These are phyloP conservation scores for Ascocoryne sarcoides DNA, from an alignment of 2,329 filamentous ascomycete genomes.

Conservation along the genomic window DNA sequence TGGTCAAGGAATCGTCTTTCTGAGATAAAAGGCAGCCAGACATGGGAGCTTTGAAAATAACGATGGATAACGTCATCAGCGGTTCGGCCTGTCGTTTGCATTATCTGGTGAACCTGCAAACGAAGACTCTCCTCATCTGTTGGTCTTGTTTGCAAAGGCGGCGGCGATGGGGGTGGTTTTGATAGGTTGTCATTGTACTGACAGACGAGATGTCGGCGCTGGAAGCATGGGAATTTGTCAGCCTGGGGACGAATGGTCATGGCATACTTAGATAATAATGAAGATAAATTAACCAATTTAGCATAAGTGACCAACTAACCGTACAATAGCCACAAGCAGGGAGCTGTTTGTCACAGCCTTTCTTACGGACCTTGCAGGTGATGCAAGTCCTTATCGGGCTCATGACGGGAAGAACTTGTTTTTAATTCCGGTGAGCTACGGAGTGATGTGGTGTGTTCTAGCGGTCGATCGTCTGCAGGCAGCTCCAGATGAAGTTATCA, in stretches of 20 bases:
- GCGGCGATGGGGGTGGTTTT: constrained; percentile 5
- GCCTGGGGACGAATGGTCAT: constrained; percentile 3
- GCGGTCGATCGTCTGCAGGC: too few species aligned
- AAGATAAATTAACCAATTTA: not conserved
- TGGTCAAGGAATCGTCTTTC: constrained; percentile 12
- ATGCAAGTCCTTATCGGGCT: too few species aligned
- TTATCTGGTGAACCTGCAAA: constrained; percentile 14
- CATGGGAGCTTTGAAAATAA: constrained; percentile 18
- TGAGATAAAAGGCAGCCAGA: constrained; percentile 19
- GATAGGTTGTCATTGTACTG: constrained; percentile 15
- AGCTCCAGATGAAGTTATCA: too few species aligned
- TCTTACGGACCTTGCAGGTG: constrained; percentile 21
- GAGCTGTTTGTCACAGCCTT: constrained; percentile 19
- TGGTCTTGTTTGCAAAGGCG: constrained; percentile 4
- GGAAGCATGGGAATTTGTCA: constrained; percentile 11
- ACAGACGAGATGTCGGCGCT: constrained; percentile 14
- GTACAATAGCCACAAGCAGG: constrained; percentile 18
- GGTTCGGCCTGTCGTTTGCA: constrained; percentile 11
- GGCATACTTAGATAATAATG: constrained; percentile 1
- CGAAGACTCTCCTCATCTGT: constrained; percentile 12
- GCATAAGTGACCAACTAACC: constrained; percentile 1
- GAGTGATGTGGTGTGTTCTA: too few species aligned
- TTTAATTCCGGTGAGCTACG: too few species aligned
- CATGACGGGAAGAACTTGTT: too few species aligned
- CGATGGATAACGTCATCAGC: constrained; percentile 11